Evolutionary conservation across 176 grass and related monocot species (phyloP), one percentile per base, ranked within the genome.

Genomic region (Eragrostis nindensis): DNA sequence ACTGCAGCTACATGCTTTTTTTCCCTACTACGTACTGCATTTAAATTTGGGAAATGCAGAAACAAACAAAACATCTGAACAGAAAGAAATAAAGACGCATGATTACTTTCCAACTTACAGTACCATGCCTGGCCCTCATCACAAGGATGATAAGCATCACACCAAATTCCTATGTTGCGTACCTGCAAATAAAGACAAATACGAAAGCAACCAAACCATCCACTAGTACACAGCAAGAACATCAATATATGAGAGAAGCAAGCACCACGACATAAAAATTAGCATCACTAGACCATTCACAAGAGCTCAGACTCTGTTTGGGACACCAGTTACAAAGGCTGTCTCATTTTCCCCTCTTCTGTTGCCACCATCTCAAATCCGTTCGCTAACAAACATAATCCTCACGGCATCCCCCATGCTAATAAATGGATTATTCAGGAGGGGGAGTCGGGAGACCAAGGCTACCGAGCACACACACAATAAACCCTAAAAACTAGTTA

Each of bases 201-300:
- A 54, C 5, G 1, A 50, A 49, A 57, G 36, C 16, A 43, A 70
- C 4, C 19, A 40, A 10, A 70, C 25, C 21, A 70, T 32, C 24
- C 8, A 55, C 18, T n/a, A n/a, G 7, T n/a, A 65, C 52, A 50
- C 4, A 61, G 13, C 65, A 13, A 19, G 12, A 69, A 36, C 19
- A 82, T 18, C 47, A 18, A 29, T 17, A 55, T 44, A 55, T 32
- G n/a, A n/a, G 18, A 14, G 21, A 57, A 3, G 25, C 24, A 77
- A 38, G 71, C 24, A 71, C 24, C 16, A 54, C n/a, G 18, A 67
- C 6, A 83, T 74, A 54, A 54, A 56, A 73, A 79, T 71, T 9
- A 79, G 48, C 17, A 75, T 47, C 56, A 38, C 56, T 64, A 25
- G 30, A 87, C 8, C 24, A 82, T 71, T 82, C 79, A 87, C 69